Percentiles rank a stretch among this genome's conserved stretches.
Evolutionary conservation across 2,329 filamentous ascomycete genomes (phyloP).

Genomic region (Aschersonia sp.): DNA sequence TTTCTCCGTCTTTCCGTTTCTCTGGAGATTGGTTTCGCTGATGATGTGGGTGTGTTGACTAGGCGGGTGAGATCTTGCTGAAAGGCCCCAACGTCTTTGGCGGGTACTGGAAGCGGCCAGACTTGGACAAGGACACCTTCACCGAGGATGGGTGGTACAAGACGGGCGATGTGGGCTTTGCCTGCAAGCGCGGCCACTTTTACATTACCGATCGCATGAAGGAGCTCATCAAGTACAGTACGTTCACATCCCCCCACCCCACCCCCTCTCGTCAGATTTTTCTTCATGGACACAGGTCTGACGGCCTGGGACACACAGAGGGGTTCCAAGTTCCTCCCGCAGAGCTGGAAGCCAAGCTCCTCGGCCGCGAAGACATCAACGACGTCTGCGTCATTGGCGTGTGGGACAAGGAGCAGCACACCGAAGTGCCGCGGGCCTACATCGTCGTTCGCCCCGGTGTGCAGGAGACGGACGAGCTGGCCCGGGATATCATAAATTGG

Average conservation of each 20-base stretch:
- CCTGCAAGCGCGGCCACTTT: conserved; percentile 65
- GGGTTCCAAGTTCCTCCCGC: conserved; percentile 58
- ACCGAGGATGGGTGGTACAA: conserved; percentile 74
- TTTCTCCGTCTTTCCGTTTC: background rate
- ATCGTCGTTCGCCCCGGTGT: conserved; percentile 21
- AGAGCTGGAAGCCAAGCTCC: conserved; percentile 40
- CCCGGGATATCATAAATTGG: conserved; percentile 20
- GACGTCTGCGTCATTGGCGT: conserved; percentile 55
- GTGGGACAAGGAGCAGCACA: conserved; percentile 40
- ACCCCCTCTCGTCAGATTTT: too few species aligned
- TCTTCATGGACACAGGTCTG: too few species aligned
- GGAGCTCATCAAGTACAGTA: conserved; percentile 43
- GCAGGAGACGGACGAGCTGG: conserved; percentile 16
- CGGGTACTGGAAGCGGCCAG: conserved; percentile 62
- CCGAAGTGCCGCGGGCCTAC: conserved; percentile 47
- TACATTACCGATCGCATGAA: conserved; percentile 83
- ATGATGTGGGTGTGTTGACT: background rate
- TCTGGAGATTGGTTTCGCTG: background rate
- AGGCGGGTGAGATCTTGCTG: conserved; percentile 52
- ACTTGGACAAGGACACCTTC: conserved; percentile 56
- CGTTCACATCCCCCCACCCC: conserved; percentile 7
- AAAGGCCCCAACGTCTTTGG: conserved; percentile 69
- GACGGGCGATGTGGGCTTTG: conserved; percentile 74
- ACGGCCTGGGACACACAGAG: conserved; percentile 18
- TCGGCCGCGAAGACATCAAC: conserved; percentile 26